A percentile compares a stretch with the other conserved stretches of the same genome.
phyloP scores from a whole-genome alignment of 345 rosid species.

The Melastoma malabathricum region DNA sequence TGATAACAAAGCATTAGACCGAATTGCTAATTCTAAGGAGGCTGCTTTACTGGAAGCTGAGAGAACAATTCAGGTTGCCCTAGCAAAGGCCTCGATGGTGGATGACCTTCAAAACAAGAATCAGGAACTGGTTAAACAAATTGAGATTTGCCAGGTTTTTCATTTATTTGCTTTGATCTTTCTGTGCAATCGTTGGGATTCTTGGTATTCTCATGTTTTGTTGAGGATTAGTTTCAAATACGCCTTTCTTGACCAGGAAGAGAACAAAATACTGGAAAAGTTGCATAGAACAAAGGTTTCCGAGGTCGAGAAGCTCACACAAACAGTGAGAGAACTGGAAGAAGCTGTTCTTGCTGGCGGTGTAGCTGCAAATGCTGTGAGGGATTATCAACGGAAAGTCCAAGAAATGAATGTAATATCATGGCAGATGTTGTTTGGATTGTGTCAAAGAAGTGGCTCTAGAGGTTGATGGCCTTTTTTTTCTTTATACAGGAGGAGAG shows the following conservation, averaged over 20 bases:
- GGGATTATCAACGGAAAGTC: conserved; percentile 95
- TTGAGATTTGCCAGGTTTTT: conserved; percentile 86
- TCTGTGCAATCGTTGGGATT: too few relatives aligned
- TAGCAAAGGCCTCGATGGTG: conserved; percentile 92
- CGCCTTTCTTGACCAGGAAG: conserved; percentile 41
- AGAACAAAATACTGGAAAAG: conserved; percentile 86
- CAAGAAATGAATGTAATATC: conserved; percentile 94
- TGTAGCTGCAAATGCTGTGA: conserved; percentile 95
- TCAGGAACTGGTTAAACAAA: conserved; percentile 90
- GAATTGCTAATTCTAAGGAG: conserved; percentile 87
- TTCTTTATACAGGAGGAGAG: conserved; percentile 58
- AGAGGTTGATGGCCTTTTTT: too few relatives aligned
- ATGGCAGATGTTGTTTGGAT: not conserved
- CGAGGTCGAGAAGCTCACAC: conserved; percentile 97
- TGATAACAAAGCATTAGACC: conserved; percentile 90
- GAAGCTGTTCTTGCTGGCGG: conserved; percentile 99
- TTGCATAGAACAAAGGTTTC: conserved; percentile 98
- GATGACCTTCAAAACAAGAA: conserved; percentile 98
- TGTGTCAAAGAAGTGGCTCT: too few relatives aligned
- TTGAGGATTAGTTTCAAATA: too few relatives aligned
- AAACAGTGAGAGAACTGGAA: conserved; percentile 89
- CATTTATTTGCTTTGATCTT: too few relatives aligned
- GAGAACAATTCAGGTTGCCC: conserved; percentile 79
- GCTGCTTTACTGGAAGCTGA: conserved; percentile 94
- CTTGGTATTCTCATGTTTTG: too few relatives aligned